Base-by-base conservation (phyloP, 129 eudicot genomes). In the Artemisia annua region DNA sequence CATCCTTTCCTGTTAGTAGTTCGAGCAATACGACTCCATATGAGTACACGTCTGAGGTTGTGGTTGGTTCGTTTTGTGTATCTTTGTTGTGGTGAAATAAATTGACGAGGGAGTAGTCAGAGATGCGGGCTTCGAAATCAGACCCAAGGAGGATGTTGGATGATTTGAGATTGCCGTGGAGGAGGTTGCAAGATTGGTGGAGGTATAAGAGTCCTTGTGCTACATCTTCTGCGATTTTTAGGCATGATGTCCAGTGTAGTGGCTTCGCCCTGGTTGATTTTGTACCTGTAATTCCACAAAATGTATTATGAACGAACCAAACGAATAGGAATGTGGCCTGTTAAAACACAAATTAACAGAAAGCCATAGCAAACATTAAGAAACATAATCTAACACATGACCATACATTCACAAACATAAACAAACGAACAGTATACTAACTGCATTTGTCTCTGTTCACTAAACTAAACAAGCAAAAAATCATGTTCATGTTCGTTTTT, bases 221-320 rank as follows among this genome's bases (percentile, higher is more conserved):
- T 73, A 85, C 70, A 28, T 92, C 97, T 59, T 89, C 97, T n/a
- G 97, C 96, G 71, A 92, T 92, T 78, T 92, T 92, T 70, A 92
- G 63, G 75, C 97, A 92, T 63, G 97, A 92, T 22, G 96, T 92
- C 97, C 97, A 92, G 73, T 92, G 97, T 11, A 92, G 84, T 11
- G 96, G 96, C 63, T 85, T 90, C 0, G 96, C 92, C 78, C 71
- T 78, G n/a, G 83, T 54, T 30, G 99, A 94, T 72, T 86, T 90
- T 16, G 97, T 81, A 77, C 89, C 98, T 94, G 72, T 46, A 69
- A 9, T 39, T 39, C 46, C 46, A 7, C 46, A 7, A 39, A 7
- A 39, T 7, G 8, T 7, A 7, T 39, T 7, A 39, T 39, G 46
- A 39, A 39, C 46, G 46, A 39, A 35, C 44, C 44, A 26, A 26